Percentiles rank a stretch among this genome's conserved stretches.
Evolutionary conservation across 257 asterid species (phyloP).

Genomic region (Solanum sejunctum): DNA sequence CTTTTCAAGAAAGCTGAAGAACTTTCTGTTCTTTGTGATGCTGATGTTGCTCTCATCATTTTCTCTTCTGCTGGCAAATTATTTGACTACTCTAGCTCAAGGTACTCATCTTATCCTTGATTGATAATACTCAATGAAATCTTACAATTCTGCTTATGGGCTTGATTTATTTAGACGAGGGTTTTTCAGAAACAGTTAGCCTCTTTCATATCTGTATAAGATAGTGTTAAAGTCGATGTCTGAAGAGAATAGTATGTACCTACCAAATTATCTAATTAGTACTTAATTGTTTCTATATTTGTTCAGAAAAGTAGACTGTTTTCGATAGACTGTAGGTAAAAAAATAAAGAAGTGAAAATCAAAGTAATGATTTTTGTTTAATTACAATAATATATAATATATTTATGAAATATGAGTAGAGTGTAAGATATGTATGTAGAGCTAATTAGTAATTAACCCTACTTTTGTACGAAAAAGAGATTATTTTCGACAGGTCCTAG

Average conservation of each 20-base stretch:
- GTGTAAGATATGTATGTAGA: no score
- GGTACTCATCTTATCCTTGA: slow-evolving; percentile 18
- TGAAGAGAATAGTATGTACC: no score
- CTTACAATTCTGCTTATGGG: no score
- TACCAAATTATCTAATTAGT: no score
- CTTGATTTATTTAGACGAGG: no score
- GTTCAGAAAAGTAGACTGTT: not conserved
- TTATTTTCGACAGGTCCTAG: not conserved
- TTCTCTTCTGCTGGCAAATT: slow-evolving; percentile 68
- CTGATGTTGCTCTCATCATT: slow-evolving; percentile 61
- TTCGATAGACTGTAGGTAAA: not conserved
- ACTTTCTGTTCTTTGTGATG: slow-evolving; percentile 71
- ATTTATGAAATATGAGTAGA: no score
- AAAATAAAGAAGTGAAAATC: not conserved
- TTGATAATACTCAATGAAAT: not conserved
- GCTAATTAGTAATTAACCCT: no score
- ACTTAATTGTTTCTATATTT: no score
- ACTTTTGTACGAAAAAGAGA: no score
- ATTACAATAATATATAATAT: not conserved
- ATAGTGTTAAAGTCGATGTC: no score
- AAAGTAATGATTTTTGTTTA: not conserved
- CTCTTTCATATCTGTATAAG: no score
- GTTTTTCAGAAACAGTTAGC: no score
- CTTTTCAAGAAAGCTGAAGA: slow-evolving; percentile 85
- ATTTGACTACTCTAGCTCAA: slow-evolving; percentile 58